phyloP scores from a whole-genome alignment of 352 stramenopile species.

The Phytophthora sp. region DNA sequence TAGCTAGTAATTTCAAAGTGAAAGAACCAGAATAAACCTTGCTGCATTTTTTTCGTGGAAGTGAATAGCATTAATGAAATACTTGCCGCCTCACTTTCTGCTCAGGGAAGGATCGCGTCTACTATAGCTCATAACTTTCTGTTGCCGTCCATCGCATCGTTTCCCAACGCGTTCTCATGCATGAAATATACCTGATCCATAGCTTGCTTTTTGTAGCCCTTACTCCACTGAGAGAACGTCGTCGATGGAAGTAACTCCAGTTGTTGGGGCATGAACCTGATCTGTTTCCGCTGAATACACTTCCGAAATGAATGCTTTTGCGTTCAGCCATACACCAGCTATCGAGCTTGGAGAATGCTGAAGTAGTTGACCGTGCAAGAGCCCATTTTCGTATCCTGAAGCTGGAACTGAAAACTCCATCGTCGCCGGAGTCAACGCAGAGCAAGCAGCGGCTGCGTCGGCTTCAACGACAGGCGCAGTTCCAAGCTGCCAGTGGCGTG shows the following conservation, averaged over 20 bases:
- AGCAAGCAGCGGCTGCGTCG: constrained; percentile 33
- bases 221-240: constrained; percentile 33
- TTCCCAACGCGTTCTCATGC: constrained; percentile 9
- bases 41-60: neutral
- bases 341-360: constrained; percentile 28
- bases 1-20: neutral
- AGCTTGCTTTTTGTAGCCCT: neutral
- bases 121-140: neutral
- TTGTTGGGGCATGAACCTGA: neutral
- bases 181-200: constrained; percentile 1
- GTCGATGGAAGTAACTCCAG: constrained; percentile 13
- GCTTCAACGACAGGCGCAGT: constrained; percentile 36
- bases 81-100: constrained; percentile 1
- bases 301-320: constrained; percentile 38
- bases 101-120: neutral
- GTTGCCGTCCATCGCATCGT: neutral
- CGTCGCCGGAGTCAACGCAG: constrained; percentile 1
- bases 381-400: constrained; percentile 63
- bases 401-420: constrained; percentile 50
- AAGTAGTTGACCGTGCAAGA: constrained; percentile 44
- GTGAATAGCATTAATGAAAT: constrained; percentile 19
- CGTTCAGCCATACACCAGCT: constrained; percentile 58
- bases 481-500: constrained; percentile 47
- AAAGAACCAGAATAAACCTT: neutral
- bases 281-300: constrained; percentile 39